Evolutionary conservation across 306 rosid species (phyloP).

Genomic region (Alnus rubra): DNA sequence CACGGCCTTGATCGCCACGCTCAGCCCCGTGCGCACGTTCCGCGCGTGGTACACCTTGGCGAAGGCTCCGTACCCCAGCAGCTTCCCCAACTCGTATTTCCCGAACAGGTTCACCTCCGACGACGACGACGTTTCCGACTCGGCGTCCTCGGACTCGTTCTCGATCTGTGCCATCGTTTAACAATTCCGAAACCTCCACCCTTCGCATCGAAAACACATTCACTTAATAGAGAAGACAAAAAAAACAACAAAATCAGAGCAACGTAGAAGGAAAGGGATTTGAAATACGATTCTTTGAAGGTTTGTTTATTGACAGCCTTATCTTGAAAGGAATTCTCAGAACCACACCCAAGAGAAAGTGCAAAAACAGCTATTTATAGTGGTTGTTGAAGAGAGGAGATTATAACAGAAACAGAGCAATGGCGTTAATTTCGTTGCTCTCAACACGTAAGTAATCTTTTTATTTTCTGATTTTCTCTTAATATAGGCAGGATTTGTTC

Average conservation of each 20-base stretch:
- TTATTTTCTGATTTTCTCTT: too few relatives aligned
- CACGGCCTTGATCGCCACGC: constrained; percentile 77
- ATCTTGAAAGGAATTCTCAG: not conserved
- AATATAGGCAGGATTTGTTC: too few relatives aligned
- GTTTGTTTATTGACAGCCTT: not conserved
- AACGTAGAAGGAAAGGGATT: not conserved
- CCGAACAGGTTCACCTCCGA: constrained; percentile 35
- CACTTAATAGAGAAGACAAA: not conserved
- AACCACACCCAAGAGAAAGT: not conserved
- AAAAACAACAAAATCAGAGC: not conserved
- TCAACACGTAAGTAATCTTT: too few relatives aligned
- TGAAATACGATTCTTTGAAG: not conserved
- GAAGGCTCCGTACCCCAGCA: constrained; percentile 73
- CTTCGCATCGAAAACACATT: constrained; percentile 2
- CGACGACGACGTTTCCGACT: not conserved
- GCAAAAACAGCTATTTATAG: too few relatives aligned
- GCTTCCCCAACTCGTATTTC: constrained; percentile 49
- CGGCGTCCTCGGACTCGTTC: not conserved
- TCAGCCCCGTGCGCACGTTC: constrained; percentile 38
- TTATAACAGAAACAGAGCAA: too few relatives aligned
- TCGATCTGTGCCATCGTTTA: not conserved
- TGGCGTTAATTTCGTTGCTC: too few relatives aligned
- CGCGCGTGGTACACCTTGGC: constrained; percentile 83
- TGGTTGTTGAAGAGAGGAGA: too few relatives aligned
- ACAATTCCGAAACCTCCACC: not conserved